Conservation (phyloP, 805 yeast genomes). For the Pichia californica region DNA sequence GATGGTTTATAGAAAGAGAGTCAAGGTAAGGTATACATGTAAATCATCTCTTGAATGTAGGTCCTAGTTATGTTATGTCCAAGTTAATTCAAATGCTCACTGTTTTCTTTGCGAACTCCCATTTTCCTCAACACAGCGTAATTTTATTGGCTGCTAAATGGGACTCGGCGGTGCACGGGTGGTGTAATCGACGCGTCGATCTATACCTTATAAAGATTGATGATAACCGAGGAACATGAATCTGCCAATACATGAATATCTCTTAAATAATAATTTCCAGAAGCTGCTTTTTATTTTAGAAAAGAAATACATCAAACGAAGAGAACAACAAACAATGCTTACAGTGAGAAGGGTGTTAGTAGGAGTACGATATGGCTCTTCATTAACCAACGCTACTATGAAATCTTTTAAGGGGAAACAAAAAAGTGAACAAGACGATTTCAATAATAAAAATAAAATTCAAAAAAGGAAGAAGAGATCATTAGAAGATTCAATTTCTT, state of each 20-base stretch:
- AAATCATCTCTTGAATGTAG: no score
- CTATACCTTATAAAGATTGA: no score
- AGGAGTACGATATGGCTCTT: not conserved
- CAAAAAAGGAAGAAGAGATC: slow-evolving; percentile 4
- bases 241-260: no score
- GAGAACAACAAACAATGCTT: not conserved
- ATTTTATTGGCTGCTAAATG: no score
- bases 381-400: slow-evolving; percentile 8
- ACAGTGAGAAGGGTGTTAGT: not conserved
- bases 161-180: not conserved
- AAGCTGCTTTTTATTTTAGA: no score
- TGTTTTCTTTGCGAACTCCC: no score
- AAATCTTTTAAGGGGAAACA: slow-evolving; percentile 1
- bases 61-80: no score
- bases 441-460: not conserved
- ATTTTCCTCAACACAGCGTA: no score
- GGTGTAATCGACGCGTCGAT: not conserved
- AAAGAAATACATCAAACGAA: not conserved
- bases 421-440: not conserved
- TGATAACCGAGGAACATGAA: no score
- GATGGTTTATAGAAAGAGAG: not conserved
- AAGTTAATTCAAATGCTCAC: no score
- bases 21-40: no score
- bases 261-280: no score
- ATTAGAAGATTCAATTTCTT: slow-evolving; percentile 9